Evolutionary conservation across 352 stramenopile species (phyloP).

Genomic region (Phytophthora megakarya): DNA sequence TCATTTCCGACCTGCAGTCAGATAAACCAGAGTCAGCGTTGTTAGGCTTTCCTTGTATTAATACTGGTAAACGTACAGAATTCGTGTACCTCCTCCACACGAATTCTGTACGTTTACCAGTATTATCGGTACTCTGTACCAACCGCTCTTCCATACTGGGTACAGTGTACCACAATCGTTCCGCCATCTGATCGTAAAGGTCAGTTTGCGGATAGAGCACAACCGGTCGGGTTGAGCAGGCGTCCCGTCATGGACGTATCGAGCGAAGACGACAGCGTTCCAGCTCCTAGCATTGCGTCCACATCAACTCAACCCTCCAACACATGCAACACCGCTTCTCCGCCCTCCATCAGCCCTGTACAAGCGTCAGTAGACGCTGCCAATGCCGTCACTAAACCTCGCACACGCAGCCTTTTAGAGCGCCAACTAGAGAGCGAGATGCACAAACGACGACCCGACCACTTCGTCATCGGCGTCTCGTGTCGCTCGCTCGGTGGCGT

Average conservation of each 20-base stretch:
- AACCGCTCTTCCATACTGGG: no score
- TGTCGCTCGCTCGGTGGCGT: constrained; percentile 76
- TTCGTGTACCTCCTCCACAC: no score
- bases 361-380: background rate
- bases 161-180: no score
- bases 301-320: background rate
- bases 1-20: no score
- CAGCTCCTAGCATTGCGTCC: background rate
- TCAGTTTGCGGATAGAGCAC: constrained; percentile 10
- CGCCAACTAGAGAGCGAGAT: constrained; percentile 70
- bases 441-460: constrained; percentile 67
- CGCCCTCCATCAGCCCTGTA: background rate
- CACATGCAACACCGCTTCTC: background rate
- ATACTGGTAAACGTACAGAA: no score
- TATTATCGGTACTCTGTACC: no score
- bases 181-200: constrained; percentile 13
- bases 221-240: constrained; percentile 1
- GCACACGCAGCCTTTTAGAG: constrained; percentile 1
- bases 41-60: no score
- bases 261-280: background rate
- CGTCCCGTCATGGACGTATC: constrained; percentile 22
- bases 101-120: no score
- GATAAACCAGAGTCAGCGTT: no score
- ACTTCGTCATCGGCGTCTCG: constrained; percentile 72
- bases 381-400: background rate